Base-by-base conservation (phyloP, 257 asterid genomes). In the Petrea volubilis region DNA sequence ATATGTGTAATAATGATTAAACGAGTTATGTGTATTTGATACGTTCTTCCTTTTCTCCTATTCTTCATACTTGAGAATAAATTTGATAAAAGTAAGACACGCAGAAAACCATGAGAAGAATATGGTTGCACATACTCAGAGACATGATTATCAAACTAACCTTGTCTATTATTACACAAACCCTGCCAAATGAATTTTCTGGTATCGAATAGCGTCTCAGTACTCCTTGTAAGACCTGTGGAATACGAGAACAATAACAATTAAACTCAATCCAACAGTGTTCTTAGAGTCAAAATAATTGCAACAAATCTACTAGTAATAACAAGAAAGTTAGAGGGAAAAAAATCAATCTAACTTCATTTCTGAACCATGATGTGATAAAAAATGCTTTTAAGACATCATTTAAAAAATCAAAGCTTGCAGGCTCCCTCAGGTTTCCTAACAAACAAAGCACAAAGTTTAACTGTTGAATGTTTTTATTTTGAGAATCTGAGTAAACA, bases 201-300 rank as follows among this genome's bases (percentile, higher is more conserved):
- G 98, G 92, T 57, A 92, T 67, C 2, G 96, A 88, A 70, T 86
- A 92, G 72, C 88, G 87, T 40, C 81, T 80, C 77, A 95, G 68
- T 43, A 95, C 93, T 85, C 90, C 99, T 86, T 95, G 99, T 84
- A 95, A 79, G 74, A 95, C 99, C 99, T 95, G 82, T 75, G 60
- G 41, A 65, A 72, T 55, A 66, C 58, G 56, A 81, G 62, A 63
- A 73, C 43, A 55, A 44, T 24, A 56, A 44, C 34, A 68, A 33
- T 36, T 12, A 12, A 55, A 25, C 72, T 57, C 10, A 70, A 57
- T 18, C 6, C 4, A 24, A n/a, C 59, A 52, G 17, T 25, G 29
- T 10, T 43, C 24, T 61, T 20, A 25, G 59, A 31, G 33, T 44
- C 27, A 50, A 69, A 20, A 2, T 34, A 29, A 27, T 20, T 49